Evolutionary conservation across 345 rosid species (phyloP).

Genomic region (Populus simonii): DNA sequence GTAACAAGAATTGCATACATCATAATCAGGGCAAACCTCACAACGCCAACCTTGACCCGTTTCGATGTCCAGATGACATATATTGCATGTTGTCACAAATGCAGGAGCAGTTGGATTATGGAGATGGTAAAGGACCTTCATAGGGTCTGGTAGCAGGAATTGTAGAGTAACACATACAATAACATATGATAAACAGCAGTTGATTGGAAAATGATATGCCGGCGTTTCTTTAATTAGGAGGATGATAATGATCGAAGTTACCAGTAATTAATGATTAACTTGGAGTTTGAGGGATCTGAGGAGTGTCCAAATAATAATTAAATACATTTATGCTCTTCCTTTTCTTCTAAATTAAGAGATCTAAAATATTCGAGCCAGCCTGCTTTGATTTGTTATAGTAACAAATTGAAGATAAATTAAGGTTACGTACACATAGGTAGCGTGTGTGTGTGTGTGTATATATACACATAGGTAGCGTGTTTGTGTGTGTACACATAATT

Average conservation of each 20-base stretch:
- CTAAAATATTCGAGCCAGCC: not conserved
- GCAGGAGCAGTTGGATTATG: constrained; percentile 99
- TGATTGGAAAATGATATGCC: not conserved
- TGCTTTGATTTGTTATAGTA: not conserved
- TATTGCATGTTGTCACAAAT: constrained; percentile 82
- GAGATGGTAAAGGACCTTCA: constrained; percentile 99
- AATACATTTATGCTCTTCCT: not conserved
- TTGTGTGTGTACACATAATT: no score
- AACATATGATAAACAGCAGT: constrained; percentile 1
- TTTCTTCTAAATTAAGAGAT: not conserved
- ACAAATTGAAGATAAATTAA: no score
- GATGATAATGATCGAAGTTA: no score
- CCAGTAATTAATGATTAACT: no score
- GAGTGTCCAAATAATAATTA: not conserved
- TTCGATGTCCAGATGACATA: constrained; percentile 87
- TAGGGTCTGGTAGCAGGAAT: constrained; percentile 12
- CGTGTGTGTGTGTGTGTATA: no score
- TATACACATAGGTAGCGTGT: no score
- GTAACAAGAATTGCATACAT: constrained; percentile 86
- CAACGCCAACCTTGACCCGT: constrained; percentile 99
- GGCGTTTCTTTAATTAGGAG: not conserved
- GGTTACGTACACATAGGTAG: not conserved
- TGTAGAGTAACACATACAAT: not conserved
- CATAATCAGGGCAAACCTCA: constrained; percentile 93
- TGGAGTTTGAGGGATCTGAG: not conserved